Conservation (phyloP, 345 rosid species). For the Punica granatum region DNA sequence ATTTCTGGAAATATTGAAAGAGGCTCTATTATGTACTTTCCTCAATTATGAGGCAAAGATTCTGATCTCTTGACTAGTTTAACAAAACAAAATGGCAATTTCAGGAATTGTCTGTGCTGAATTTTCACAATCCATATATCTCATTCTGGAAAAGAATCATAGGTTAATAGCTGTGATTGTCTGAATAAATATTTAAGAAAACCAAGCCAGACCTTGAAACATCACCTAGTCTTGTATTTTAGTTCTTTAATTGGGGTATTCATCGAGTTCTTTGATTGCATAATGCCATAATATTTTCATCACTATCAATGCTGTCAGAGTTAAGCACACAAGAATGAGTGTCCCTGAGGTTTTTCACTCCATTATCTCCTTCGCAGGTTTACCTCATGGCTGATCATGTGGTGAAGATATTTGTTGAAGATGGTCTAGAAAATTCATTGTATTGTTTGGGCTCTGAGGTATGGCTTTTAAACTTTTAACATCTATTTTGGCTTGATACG, state of each 20-base stretch:
- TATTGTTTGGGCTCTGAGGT: conserved; percentile 91
- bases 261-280: background rate
- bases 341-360: background rate
- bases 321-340: background rate
- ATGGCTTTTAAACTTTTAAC: conserved; percentile 8
- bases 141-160: background rate
- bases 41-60: background rate
- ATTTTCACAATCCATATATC: background rate
- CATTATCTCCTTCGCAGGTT: conserved; percentile 41
- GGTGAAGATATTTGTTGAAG: conserved; percentile 79
- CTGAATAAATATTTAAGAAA: background rate
- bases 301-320: background rate
- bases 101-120: too few species aligned
- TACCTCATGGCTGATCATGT: conserved; percentile 65
- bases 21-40: background rate
- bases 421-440: conserved; percentile 68
- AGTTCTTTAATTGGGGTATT: background rate
- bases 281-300: background rate
- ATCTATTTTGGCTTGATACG: background rate
- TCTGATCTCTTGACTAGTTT: background rate
- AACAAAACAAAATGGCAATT: background rate
- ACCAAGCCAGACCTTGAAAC: background rate
- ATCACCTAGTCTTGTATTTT: background rate
- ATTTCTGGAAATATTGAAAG: background rate
- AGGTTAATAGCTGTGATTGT: background rate